phyloP scores from a whole-genome alignment of 352 stramenopile genomes.

The Phytophthora pinifolia region DNA sequence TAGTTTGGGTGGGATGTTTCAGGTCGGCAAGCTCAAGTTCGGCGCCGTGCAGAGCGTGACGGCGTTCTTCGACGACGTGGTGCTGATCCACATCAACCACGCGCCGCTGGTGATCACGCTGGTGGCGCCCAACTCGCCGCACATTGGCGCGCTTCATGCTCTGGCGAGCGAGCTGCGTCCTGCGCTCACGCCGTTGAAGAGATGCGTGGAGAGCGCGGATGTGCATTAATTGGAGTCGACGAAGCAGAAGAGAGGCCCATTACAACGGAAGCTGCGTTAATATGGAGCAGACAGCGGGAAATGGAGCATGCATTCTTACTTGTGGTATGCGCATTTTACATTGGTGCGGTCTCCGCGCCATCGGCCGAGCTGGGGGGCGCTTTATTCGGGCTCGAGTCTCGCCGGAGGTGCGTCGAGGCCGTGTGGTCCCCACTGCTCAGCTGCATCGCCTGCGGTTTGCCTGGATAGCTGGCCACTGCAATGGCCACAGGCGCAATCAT shows the following conservation, averaged over 20 bases:
- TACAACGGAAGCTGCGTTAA: conserved; percentile 17
- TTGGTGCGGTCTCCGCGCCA: conserved; percentile 5
- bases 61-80: conserved; percentile 70
- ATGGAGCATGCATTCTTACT: conserved; percentile 18
- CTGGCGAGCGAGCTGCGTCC: conserved; percentile 57
- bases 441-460: conserved; percentile 25
- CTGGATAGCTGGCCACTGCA: conserved; percentile 25
- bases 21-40: conserved; percentile 85
- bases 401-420: conserved; percentile 17
- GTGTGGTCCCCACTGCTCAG: conserved; percentile 11
- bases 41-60: conserved; percentile 69
- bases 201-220: conserved; percentile 71
- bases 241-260: too few relatives aligned
- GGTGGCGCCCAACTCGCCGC: conserved; percentile 58
- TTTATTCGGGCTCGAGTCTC: conserved; percentile 19
- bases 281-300: conserved; percentile 10
- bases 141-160: conserved; percentile 60
- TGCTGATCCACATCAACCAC: conserved; percentile 80
- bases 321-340: conserved; percentile 19
- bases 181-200: conserved; percentile 68
- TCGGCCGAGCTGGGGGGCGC: conserved; percentile 6
- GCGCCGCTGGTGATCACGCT: conserved; percentile 78
- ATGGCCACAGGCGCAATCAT: conserved; percentile 19
- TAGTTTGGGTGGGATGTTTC: background rate
- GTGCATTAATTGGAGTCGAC: conserved; percentile 52